phyloP scores from a whole-genome alignment of 306 rosid genomes.

The Abrus precatorius region DNA sequence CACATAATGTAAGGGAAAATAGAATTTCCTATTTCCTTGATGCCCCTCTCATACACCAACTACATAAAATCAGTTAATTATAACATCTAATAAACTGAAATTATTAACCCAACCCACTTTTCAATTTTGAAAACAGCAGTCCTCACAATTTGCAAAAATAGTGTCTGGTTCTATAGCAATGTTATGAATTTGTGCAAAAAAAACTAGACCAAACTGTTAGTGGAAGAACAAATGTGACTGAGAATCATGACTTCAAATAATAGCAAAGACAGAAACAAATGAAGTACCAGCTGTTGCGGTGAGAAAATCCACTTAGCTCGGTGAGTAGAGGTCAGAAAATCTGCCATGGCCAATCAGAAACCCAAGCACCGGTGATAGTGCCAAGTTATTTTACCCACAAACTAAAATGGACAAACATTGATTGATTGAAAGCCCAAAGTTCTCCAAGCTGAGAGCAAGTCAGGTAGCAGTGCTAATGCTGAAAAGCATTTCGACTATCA shows the following conservation, averaged over 20 bases:
- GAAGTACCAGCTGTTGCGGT: conserved; percentile 75
- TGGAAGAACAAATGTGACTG: not conserved
- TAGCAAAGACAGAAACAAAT: conserved; percentile 13
- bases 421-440: conserved; percentile 1
- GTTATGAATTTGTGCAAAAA: not conserved
- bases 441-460: conserved; percentile 21
- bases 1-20: conserved; percentile 18
- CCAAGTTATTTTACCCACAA: not conserved
- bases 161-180: not conserved
- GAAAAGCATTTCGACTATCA: conserved; percentile 5
- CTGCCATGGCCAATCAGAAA: conserved; percentile 69
- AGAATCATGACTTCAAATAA: conserved; percentile 36
- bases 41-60: not conserved
- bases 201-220: conserved; percentile 7
- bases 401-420: not conserved
- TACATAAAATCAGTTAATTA: conserved; percentile 1
- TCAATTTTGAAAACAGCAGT: not conserved
- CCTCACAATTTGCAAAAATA: not conserved
- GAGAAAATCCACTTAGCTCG: conserved; percentile 86
- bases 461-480: conserved; percentile 14
- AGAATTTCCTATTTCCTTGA: conserved; percentile 19
- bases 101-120: conserved; percentile 4
- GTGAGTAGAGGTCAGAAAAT: conserved; percentile 90
- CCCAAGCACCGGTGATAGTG: not conserved
- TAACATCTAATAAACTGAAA: not conserved